phyloP scores from a whole-genome alignment of 495 filamentous ascomycete species.

The Aspergillus heteromorphus region DNA sequence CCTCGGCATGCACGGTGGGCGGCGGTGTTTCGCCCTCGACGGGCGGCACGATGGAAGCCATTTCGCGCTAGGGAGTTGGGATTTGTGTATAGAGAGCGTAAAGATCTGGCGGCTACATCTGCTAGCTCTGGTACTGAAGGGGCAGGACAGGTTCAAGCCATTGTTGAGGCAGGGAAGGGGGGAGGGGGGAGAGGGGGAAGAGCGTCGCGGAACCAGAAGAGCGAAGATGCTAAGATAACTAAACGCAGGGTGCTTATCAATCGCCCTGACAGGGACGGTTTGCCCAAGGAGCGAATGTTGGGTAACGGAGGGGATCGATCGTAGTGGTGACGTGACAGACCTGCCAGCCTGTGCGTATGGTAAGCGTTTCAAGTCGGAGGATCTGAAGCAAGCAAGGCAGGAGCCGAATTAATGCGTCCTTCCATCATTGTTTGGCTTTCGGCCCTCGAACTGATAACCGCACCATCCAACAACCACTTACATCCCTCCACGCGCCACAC shows the following conservation, averaged over 20 bases:
- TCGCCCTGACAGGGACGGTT: background rate
- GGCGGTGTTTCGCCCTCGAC: background rate
- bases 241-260: background rate
- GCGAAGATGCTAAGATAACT: no score
- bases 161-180: no score
- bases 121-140: background rate
- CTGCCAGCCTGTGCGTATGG: background rate
- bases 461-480: background rate
- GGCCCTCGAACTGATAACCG: background rate
- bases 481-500: background rate
- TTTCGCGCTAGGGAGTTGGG: background rate
- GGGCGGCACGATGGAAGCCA: background rate
- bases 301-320: background rate
- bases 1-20: slow-evolving; percentile 21
- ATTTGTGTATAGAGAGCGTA: background rate
- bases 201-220: background rate
- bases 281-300: background rate
- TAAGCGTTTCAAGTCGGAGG: background rate
- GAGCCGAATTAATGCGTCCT: background rate
- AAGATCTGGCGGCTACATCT: background rate
- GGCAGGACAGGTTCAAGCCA: background rate
- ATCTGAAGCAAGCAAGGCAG: background rate
- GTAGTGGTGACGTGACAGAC: background rate
- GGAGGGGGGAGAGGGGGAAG: no score
- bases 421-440: no score